Base-by-base conservation (phyloP, 2,329 filamentous ascomycete species). In the Cyanodermella asteris region DNA sequence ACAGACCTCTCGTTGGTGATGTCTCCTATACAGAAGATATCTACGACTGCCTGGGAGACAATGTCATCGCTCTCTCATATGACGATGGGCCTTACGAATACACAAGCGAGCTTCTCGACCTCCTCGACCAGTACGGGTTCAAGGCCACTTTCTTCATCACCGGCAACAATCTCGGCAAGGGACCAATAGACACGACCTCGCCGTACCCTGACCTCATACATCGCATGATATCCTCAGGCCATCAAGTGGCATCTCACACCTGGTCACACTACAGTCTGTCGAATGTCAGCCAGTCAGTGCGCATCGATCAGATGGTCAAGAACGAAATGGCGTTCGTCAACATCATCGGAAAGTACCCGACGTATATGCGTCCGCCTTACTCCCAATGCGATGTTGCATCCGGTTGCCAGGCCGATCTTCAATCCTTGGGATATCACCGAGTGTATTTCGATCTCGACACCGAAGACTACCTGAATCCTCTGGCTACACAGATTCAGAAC, bases 381-480 rank as follows among this genome's bases (percentile, higher is more conserved):
- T 52, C 46, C 46, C 61, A 27, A 27, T 41, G 24, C 39, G 11
- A 33, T 34, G 1, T 36, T 34, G 18, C 29, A 31, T 44, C 38
- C 3, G 47, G 42, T 6, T 57, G 53, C 36, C 42, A 49, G 37
- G 29, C 39, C 12, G 41, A 47, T 25, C 39, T 54, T 39, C 41
- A 48, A 18, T 41, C 40, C 22, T 40, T 69, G 24, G 59, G 59
- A 28, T 69, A 67, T 50, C 63, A 64, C 68, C 37, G 28, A 6
- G 59, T 63, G 36, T 69, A 63, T 36, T 54, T 67, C 37, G 60
- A 70, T 32, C 47, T 71, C 24, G 65, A 72, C 38, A 56, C 64
- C 2, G 58, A 64, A 25, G 66, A 71, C 44, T 70, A 67, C 53
- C 58, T 66, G 38, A 55, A 61, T 25, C 45, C 55, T 30, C 47